Evolutionary conservation across 2,329 filamentous ascomycete genomes (phyloP).

Genomic region (Diaporthe longicolla): DNA sequence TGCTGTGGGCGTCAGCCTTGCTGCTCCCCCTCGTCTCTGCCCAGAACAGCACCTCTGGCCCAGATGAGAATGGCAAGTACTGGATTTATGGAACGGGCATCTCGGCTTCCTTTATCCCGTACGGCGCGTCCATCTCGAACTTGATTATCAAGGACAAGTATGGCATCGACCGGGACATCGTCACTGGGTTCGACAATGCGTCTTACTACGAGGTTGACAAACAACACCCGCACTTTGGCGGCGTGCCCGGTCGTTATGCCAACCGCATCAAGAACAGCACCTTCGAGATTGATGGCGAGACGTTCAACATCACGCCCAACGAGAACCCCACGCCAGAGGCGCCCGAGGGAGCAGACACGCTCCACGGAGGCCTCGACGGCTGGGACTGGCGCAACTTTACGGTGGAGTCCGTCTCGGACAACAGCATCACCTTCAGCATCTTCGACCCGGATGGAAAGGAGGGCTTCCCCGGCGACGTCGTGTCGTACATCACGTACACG

Average conservation of each 20-base stretch:
- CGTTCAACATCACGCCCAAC: conserved; percentile 73
- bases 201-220: conserved; percentile 75
- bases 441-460: conserved; percentile 80
- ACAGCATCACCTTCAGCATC: conserved; percentile 82
- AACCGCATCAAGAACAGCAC: conserved; percentile 86
- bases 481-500: conserved; percentile 82
- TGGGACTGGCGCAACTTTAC: conserved; percentile 87
- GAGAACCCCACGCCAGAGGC: conserved; percentile 68
- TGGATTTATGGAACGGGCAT: conserved; percentile 78
- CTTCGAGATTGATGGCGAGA: conserved; percentile 75
- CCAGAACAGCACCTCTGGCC: conserved; percentile 50
- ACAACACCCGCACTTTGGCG: conserved; percentile 79
- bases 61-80: conserved; percentile 77
- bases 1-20: conserved; percentile 47
- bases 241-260: conserved; percentile 82
- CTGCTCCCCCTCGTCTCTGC: conserved; percentile 51
- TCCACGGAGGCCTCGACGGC: conserved; percentile 79
- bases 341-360: conserved; percentile 71
- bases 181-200: conserved; percentile 83
- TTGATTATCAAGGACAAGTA: conserved; percentile 78
- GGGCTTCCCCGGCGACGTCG: conserved; percentile 84
- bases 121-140: conserved; percentile 81
- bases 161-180: conserved; percentile 78
- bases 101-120: conserved; percentile 78
- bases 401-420: conserved; percentile 75